Base-by-base conservation (phyloP, 768 basidiomycete genomes). In the Amanita brunnescens region DNA sequence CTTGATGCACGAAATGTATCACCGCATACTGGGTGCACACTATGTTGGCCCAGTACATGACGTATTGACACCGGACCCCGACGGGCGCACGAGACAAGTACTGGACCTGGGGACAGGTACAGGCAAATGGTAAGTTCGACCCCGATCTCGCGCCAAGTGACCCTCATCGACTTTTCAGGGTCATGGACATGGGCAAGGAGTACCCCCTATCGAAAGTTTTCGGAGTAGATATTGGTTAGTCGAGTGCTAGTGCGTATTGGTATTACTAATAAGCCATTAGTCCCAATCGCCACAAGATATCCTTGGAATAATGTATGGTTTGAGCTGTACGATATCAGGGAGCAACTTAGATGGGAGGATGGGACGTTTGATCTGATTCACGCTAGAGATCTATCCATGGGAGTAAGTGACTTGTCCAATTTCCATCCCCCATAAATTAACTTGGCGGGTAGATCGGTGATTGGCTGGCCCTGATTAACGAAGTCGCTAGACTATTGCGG, bases 101-200 rank as follows among this genome's bases (percentile, higher is more conserved):
- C 71, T 91, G 43, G 88, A 91, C 64, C 59, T 89, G n/a, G 82
- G 88, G 55, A 85, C 82, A 6, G 88, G 88, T 14, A 84, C 75
- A 14, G 88, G 88, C 5, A 67, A 61, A 66, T 91, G 88, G 88
- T 86, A 55, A 49, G 76, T 67, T 47, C 56, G 54, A 42, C 23
- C 46, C 48, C 55, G 29, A 38, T 46, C 51, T 60, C 54, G 55
- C 53, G 47, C 55, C 47, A 56, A 54, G 61, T 58, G 52, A 44
- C 48, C 29, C 51, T 45, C 52, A 44, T 24, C 12, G 9, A 33
- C 30, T 12, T 58, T 57, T 49, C 56, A 91, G 88, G 88, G 70
- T 81, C 3, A 73, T 83, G 65, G 84, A 88, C 57, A 84, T 91
- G 81, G 85, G 83, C 49, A 64, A 61, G 41, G 70, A 71, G 44